Conservation (phyloP, 352 stramenopile species). For the Globisporangium perplexum region DNA sequence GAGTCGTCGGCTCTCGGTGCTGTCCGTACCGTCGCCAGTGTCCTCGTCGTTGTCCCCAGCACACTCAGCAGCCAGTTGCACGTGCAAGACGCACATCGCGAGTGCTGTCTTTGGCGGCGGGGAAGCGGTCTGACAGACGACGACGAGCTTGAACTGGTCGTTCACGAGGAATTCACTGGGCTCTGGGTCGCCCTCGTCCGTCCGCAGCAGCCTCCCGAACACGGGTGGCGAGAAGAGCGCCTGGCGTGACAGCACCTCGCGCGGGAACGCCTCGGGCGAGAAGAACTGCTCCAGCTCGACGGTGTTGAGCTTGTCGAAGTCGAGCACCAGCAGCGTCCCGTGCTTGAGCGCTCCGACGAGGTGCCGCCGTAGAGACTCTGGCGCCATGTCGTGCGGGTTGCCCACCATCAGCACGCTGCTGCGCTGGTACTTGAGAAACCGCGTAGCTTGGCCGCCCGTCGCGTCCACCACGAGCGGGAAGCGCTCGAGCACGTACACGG, state of each 20-base stretch:
- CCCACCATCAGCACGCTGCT: conserved; percentile 74
- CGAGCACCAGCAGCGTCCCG: conserved; percentile 68
- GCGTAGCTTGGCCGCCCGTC: conserved; percentile 54
- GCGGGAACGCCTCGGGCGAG: conserved; percentile 50
- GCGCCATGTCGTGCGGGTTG: conserved; percentile 65
- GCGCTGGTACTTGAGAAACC: conserved; percentile 90
- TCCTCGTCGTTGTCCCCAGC: conserved; percentile 6
- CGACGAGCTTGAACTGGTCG: conserved; percentile 85
- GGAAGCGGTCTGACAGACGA: conserved; percentile 44
- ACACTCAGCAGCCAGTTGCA: conserved; percentile 20
- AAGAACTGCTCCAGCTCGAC: conserved; percentile 84
- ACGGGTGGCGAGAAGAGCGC: conserved; percentile 66
- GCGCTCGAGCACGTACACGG: conserved; percentile 82
- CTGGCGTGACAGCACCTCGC: conserved; percentile 60
- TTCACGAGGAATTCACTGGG: conserved; percentile 61
- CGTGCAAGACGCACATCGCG: conserved; percentile 62
- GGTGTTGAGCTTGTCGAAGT: conserved; percentile 60
- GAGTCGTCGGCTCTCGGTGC: conserved; percentile 12
- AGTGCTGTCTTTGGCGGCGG: conserved; percentile 47
- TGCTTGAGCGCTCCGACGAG: conserved; percentile 71
- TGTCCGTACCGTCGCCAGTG: not conserved
- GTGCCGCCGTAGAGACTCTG: conserved; percentile 55
- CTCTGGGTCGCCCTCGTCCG: conserved; percentile 42
- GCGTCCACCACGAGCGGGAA: conserved; percentile 86
- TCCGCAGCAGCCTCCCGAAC: conserved; percentile 35